phyloP scores from a whole-genome alignment of 176 grass and related monocot genomes.

The Eragrostis curvula region DNA sequence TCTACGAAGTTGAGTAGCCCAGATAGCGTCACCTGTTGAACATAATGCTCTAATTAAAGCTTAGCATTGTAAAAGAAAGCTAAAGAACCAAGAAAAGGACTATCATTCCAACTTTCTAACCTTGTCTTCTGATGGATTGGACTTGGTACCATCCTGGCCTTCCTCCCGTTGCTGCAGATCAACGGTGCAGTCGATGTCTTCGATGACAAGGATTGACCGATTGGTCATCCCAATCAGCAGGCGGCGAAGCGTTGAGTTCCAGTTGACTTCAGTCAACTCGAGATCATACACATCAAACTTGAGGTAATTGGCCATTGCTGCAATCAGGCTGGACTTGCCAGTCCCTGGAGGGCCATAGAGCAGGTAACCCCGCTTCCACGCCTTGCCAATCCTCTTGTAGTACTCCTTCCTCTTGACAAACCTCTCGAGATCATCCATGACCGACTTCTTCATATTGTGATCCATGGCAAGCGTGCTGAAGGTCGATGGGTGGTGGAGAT shows the following conservation, averaged over 20 bases:
- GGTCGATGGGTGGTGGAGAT: slow-evolving; percentile 83
- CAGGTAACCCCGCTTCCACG: slow-evolving; percentile 88
- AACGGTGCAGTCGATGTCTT: slow-evolving; percentile 85
- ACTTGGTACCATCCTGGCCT: slow-evolving; percentile 37
- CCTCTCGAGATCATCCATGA: slow-evolving; percentile 79
- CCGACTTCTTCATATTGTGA: slow-evolving; percentile 47
- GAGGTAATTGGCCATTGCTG: slow-evolving; percentile 88
- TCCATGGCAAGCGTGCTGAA: slow-evolving; percentile 85
- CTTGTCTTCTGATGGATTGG: slow-evolving; percentile 53
- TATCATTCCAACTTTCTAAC: slow-evolving; percentile 29
- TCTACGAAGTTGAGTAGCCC: slow-evolving; percentile 92
- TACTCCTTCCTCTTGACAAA: slow-evolving; percentile 80
- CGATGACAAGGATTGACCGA: slow-evolving; percentile 78
- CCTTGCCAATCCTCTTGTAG: slow-evolving; percentile 81
- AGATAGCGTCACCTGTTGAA: slow-evolving; percentile 69
- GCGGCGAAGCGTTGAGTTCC: slow-evolving; percentile 61
- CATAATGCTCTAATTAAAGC: neutral
- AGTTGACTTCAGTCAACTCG: slow-evolving; percentile 72
- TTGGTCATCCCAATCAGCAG: slow-evolving; percentile 76
- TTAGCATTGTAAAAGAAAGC: slow-evolving; percentile 20
- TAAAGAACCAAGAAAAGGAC: neutral
- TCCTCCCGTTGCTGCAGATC: slow-evolving; percentile 61
- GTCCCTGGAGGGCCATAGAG: slow-evolving; percentile 81
- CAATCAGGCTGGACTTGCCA: slow-evolving; percentile 90
- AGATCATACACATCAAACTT: slow-evolving; percentile 93